These are phyloP conservation scores for Rhinocladiella similis DNA, from an alignment of 2,329 filamentous ascomycete genomes.

Conservation along the genomic window DNA sequence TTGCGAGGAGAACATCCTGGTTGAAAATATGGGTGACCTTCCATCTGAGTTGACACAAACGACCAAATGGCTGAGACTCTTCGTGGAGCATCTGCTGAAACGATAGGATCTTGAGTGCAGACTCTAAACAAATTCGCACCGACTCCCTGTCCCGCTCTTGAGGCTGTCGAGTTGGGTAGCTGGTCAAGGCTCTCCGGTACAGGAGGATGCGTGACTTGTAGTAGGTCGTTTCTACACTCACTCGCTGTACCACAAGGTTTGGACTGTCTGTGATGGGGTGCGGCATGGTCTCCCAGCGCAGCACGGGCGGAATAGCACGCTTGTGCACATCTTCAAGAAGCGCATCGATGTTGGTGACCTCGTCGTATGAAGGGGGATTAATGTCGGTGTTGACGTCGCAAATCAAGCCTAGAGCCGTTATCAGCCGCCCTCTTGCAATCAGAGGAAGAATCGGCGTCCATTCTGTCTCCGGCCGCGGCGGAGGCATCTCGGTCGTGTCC, in stretches of 20 bases:
- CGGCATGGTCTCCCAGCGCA: constrained; percentile 32
- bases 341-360: constrained; percentile 38
- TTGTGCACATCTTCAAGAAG: constrained; percentile 36
- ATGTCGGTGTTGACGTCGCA: constrained; percentile 34
- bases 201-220: constrained; percentile 33
- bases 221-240: constrained; percentile 32
- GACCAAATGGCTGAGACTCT: constrained; percentile 33
- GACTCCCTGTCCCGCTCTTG: constrained; percentile 29
- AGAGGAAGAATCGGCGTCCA: constrained; percentile 49
- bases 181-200: constrained; percentile 31
- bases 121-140: constrained; percentile 31
- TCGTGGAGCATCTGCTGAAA: constrained; percentile 33
- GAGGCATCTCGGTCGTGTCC: constrained; percentile 51
- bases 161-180: constrained; percentile 27
- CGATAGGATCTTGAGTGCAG: constrained; percentile 32
- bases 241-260: constrained; percentile 30
- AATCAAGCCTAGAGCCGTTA: constrained; percentile 39
- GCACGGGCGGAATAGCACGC: constrained; percentile 30
- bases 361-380: constrained; percentile 37
- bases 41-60: constrained; percentile 32
- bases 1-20: constrained; percentile 33
- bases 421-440: constrained; percentile 38
- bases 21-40: constrained; percentile 32
- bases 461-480: constrained; percentile 52
- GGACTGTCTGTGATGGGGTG: constrained; percentile 33